Percentiles rank a stretch among this genome's conserved stretches.
These are phyloP conservation scores for Globisporangium acanthophoron DNA, from an alignment of 352 stramenopile genomes.

Conservation along the genomic window DNA sequence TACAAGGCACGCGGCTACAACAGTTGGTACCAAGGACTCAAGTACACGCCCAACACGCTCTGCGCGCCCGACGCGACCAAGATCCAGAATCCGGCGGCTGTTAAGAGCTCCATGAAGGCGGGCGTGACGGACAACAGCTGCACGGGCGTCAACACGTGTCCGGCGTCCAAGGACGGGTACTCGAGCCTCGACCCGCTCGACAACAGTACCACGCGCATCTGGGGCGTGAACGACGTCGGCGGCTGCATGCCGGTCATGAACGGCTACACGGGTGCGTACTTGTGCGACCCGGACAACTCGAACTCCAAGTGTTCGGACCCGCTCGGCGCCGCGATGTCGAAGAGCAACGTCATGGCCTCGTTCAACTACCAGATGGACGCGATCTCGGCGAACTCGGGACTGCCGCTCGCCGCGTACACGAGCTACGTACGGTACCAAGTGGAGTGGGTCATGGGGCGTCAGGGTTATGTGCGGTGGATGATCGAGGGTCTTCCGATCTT, in stretches of 20 bases:
- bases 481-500: conserved; percentile 84
- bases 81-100: too few relatives aligned
- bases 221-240: too few relatives aligned
- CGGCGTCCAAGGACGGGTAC: too few relatives aligned
- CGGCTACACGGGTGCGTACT: conserved; percentile 44
- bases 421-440: conserved; percentile 73
- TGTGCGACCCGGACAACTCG: conserved; percentile 53
- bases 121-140: conserved; percentile 18
- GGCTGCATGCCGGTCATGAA: conserved; percentile 23
- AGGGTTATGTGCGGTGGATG: conserved; percentile 69
- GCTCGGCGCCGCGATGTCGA: too few relatives aligned
- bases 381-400: conserved; percentile 80
- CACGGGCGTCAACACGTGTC: too few relatives aligned
- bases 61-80: conserved; percentile 18
- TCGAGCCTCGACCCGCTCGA: too few relatives aligned
- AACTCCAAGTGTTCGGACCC: conserved; percentile 18
- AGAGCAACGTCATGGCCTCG: conserved; percentile 15
- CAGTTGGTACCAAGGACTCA: conserved; percentile 64
- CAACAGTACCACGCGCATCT: too few relatives aligned
- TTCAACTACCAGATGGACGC: conserved; percentile 90
- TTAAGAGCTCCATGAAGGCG: conserved; percentile 21
- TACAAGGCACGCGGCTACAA: conserved; percentile 53
- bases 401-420: conserved; percentile 70
- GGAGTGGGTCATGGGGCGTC: conserved; percentile 54
- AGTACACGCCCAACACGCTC: conserved; percentile 56